These are phyloP conservation scores for Sugiyamaella qingdaonensis DNA, from an alignment of 805 yeast genomes.

Conservation along the genomic window DNA sequence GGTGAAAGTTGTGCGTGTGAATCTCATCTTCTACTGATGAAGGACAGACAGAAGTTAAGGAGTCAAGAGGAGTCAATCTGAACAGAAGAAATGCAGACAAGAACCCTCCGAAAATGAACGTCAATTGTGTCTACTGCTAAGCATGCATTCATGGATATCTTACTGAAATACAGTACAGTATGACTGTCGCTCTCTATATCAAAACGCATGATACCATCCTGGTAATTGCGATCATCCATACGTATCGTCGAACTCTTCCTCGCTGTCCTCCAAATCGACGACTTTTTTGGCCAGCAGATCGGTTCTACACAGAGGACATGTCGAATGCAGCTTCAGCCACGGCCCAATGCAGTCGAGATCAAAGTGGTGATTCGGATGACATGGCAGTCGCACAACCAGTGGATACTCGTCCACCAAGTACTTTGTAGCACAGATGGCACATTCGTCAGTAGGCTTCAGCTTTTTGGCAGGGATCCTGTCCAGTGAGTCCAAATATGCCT, in stretches of 20 bases:
- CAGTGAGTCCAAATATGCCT: slow-evolving; percentile 66
- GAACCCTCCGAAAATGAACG: no score
- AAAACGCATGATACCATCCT: no score
- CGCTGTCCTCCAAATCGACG: slow-evolving; percentile 36
- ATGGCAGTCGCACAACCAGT: slow-evolving; percentile 68
- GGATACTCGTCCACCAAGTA: slow-evolving; percentile 74
- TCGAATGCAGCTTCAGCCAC: slow-evolving; percentile 61
- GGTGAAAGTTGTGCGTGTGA: no score
- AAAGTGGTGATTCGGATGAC: slow-evolving; percentile 64
- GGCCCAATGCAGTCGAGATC: slow-evolving; percentile 89
- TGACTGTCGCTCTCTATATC: no score
- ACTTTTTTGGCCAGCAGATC: slow-evolving; percentile 54
- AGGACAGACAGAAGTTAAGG: no score
- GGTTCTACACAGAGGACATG: slow-evolving; percentile 82
- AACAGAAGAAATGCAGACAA: no score
- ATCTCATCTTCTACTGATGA: no score
- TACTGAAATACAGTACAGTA: no score
- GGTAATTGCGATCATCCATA: slow-evolving; percentile 40
- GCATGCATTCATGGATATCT: no score
- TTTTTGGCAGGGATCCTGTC: slow-evolving; percentile 59
- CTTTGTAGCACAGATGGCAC: slow-evolving; percentile 79
- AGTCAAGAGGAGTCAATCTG: no score
- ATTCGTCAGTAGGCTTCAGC: slow-evolving; percentile 47
- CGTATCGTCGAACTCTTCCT: slow-evolving; percentile 70
- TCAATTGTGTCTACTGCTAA: no score